phyloP scores from a whole-genome alignment of 2,329 filamentous ascomycete genomes.

The Arthrobotrys sphaeroides region DNA sequence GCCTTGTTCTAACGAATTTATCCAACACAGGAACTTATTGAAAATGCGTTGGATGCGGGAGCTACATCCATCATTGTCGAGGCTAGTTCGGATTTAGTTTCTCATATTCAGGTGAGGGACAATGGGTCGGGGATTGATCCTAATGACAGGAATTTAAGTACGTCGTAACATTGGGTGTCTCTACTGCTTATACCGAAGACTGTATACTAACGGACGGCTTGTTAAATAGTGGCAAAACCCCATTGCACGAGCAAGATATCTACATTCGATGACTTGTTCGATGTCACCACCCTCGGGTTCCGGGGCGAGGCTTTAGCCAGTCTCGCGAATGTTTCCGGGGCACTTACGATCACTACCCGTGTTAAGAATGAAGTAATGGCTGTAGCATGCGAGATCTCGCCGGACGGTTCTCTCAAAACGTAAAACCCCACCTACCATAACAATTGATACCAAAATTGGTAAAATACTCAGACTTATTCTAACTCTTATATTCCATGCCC shows the following conservation, averaged over 20 bases:
- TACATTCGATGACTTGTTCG: conserved; percentile 67
- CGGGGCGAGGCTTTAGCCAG: conserved; percentile 73
- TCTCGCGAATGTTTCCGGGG: conserved; percentile 68
- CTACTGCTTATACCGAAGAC: no score
- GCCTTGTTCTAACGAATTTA: conserved; percentile 58
- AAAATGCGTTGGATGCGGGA: conserved; percentile 73
- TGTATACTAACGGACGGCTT: no score
- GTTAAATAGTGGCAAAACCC: conserved; percentile 66
- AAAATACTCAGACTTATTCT: no score
- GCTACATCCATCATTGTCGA: conserved; percentile 70
- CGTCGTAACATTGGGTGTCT: no score
- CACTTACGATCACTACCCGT: conserved; percentile 67
- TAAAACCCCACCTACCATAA: conserved; percentile 58
- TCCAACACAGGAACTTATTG: conserved; percentile 67
- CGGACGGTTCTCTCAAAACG: conserved; percentile 65
- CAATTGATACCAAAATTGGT: no score
- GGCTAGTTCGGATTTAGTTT: conserved; percentile 69
- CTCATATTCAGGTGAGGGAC: conserved; percentile 71
- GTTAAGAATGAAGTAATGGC: conserved; percentile 69
- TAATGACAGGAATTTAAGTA: conserved; percentile 65
- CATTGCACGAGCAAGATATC: conserved; percentile 73
- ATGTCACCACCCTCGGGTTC: conserved; percentile 71
- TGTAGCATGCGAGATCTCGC: conserved; percentile 65
- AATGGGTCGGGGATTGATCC: conserved; percentile 71
- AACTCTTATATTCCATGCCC: background rate